Evolutionary conservation across 306 rosid species (phyloP).

Genomic region (Oxytropis ochrocephala): DNA sequence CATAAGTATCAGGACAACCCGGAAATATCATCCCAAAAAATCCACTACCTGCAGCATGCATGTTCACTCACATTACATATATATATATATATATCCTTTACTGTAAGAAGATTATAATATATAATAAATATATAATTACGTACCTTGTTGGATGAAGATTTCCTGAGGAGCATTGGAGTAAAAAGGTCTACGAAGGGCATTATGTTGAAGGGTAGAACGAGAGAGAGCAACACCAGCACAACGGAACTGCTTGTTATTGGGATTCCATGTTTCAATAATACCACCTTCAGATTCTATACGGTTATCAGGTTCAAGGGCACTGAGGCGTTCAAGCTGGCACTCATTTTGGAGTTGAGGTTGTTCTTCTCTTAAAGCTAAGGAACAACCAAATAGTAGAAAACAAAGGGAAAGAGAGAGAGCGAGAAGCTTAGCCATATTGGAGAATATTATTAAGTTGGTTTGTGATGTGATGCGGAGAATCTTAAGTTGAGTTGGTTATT

Average conservation of each 20-base stretch:
- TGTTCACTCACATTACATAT: no score
- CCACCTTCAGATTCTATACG: constrained; percentile 14
- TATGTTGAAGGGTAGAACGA: constrained; percentile 15
- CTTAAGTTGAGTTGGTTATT: background rate
- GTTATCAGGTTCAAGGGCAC: constrained; percentile 23
- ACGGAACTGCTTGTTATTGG: constrained; percentile 4
- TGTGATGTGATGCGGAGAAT: constrained; percentile 27
- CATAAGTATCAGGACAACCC: constrained; percentile 20
- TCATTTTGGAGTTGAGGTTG: background rate
- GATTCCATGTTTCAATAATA: constrained; percentile 31
- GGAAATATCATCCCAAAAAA: constrained; percentile 17
- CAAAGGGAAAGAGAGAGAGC: constrained; percentile 36
- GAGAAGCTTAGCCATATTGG: constrained; percentile 39
- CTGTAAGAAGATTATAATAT: no score
- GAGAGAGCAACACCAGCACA: constrained; percentile 27
- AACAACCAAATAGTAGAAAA: constrained; percentile 30
- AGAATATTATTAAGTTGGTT: background rate
- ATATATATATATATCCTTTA: no score
- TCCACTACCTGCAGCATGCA: constrained; percentile 25
- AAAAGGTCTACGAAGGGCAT: constrained; percentile 27
- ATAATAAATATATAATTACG: background rate
- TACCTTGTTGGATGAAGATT: constrained; percentile 26
- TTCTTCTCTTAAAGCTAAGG: constrained; percentile 5
- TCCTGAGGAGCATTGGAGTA: constrained; percentile 28
- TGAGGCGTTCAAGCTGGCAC: constrained; percentile 17